These are phyloP conservation scores for Syzygium aqueum DNA, from an alignment of 345 rosid species.

Conservation along the genomic window DNA sequence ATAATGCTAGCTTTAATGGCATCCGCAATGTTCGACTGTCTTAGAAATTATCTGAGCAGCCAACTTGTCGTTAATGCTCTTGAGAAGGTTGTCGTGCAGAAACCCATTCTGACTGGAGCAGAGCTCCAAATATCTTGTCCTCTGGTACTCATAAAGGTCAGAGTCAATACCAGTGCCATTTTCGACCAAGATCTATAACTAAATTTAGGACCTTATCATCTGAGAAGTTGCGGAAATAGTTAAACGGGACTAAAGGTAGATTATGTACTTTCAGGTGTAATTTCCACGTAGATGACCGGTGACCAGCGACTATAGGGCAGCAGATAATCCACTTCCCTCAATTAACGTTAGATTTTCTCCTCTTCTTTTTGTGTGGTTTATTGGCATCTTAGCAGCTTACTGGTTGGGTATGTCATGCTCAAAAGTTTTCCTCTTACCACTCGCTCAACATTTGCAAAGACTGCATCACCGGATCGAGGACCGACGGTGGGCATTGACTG, in stretches of 20 bases:
- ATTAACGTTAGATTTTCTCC: neutral
- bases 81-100: conserved; percentile 31
- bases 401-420: neutral
- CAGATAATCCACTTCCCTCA: neutral
- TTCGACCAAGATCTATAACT: neutral
- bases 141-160: conserved; percentile 15
- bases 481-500: conserved; percentile 55
- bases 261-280: neutral
- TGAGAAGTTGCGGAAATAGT: neutral
- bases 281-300: neutral
- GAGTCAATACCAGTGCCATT: too few relatives aligned
- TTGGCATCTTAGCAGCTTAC: neutral
- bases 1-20: conserved; percentile 19
- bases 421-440: conserved; percentile 32
- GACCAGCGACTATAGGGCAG: neutral
- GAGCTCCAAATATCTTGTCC: conserved; percentile 27
- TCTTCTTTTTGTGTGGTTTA: neutral
- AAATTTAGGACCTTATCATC: neutral
- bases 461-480: conserved; percentile 90
- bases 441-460: conserved; percentile 75
- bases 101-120: conserved; percentile 32
- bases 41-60: conserved; percentile 33
- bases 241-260: neutral
- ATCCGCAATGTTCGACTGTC: conserved; percentile 32
- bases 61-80: conserved; percentile 23